Evolutionary conservation across 306 rosid species (phyloP).

Genomic region (Corylus heterophylla): DNA sequence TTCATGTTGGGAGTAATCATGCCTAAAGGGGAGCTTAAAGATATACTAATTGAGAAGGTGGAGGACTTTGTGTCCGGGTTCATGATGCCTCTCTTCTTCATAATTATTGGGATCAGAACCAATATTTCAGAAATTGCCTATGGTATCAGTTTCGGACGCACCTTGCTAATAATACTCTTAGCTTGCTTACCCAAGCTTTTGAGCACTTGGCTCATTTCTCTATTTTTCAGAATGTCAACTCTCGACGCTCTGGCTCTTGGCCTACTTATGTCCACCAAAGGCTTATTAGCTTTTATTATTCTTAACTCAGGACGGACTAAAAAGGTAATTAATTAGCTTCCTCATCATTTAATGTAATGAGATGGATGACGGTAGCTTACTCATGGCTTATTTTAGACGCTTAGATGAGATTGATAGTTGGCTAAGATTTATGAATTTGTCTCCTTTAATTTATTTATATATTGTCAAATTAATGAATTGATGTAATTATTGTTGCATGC

Average conservation of each 20-base stretch:
- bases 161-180: constrained; percentile 3
- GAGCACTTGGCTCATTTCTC: constrained; percentile 33
- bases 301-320: constrained; percentile 29
- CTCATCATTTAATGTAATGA: no score
- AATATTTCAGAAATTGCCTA: not conserved
- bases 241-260: constrained; percentile 42
- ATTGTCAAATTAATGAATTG: no score
- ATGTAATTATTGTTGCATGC: no score
- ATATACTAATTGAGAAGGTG: constrained; percentile 25
- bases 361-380: no score
- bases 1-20: constrained; percentile 46
- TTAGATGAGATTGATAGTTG: no score
- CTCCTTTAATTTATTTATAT: no score
- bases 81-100: constrained; percentile 41
- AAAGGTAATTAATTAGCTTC: constrained; percentile 4
- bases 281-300: constrained; percentile 33
- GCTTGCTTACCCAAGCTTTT: constrained; percentile 30
- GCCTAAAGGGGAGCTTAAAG: constrained; percentile 48
- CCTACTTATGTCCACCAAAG: constrained; percentile 47
- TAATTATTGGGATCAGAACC: constrained; percentile 33
- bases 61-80: constrained; percentile 34
- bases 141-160: not conserved
- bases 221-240: constrained; percentile 29
- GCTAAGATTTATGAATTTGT: no score
- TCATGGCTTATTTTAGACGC: no score